Base-by-base conservation (phyloP, 78 protist species). In the Acrasis kona region DNA sequence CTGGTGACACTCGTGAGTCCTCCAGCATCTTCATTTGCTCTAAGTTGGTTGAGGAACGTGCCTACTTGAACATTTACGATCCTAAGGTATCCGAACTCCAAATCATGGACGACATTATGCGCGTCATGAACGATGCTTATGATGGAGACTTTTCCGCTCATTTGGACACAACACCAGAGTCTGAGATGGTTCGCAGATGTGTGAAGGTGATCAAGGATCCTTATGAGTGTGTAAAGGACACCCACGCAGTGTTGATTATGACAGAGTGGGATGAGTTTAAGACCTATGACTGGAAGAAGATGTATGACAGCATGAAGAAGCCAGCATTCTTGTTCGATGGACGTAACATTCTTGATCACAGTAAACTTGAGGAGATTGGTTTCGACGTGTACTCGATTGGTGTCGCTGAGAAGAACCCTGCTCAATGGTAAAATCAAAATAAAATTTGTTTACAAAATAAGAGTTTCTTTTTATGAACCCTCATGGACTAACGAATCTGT, bases 211-310 rank as follows among this genome's bases (percentile, higher is more conserved):
- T 42, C 28, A 0, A 0, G 30, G 69, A 65, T 50, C 74, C 88
- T 12, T 80, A 80, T 73, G 81, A 41, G 69, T 89, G 93, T 36
- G 50, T 41, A 19, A 3, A 80, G 41, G 93, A 69, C 5, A 84
- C 96, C 32, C 93, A 94, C 67, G 97, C 95, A 7, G 32, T 94
- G 37, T 82, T 69, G 19, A 42, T 94, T 58, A 5, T 83, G 32
- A 96, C 99, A 65, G 99, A 96, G 79, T 96, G 98, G 98, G 94
- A 91, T 81, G 96, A 85, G 82, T 93, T 95, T 83, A 68, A 74
- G 75, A 28, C 80, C 32, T 42, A 68, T 32, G 69, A 76, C 74
- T 76, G 8, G 32, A 2, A 5, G 2, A 12, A 2, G 12, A 38
- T 70, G 19, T 80, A 76, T 40, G 31, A 35, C 1, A 29, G 31